These are phyloP conservation scores for Thraustotheca clavata DNA, from an alignment of 352 stramenopile genomes.

Conservation along the genomic window DNA sequence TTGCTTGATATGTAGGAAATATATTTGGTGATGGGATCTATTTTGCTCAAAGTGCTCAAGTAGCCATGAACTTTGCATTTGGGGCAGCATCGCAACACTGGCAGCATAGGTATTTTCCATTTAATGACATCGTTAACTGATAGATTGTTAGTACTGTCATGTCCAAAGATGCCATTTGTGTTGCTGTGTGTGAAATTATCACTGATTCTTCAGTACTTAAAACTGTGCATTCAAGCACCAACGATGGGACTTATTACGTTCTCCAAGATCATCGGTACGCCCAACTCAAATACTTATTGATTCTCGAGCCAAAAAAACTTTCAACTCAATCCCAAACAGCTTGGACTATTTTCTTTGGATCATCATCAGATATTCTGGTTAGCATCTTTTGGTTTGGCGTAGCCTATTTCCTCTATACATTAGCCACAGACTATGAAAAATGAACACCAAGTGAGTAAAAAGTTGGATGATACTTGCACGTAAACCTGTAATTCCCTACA, in stretches of 20 bases:
- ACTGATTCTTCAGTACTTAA: not conserved
- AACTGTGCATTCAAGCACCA: not conserved
- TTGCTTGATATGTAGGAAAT: not conserved
- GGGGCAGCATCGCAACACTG: not conserved
- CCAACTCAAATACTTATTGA: conserved; percentile 9
- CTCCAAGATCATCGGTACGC: not conserved
- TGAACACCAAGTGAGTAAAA: no score
- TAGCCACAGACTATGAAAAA: no score
- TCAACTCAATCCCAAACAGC: not conserved
- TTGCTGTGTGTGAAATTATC: conserved; percentile 14
- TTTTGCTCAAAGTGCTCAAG: conserved; percentile 14
- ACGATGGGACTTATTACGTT: not conserved
- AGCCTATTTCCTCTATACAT: not conserved
- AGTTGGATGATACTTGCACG: no score
- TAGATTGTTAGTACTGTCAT: not conserved
- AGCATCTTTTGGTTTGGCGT: conserved; percentile 1
- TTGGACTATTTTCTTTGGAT: not conserved
- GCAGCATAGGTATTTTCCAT: not conserved
- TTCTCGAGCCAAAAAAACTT: not conserved
- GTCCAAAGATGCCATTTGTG: not conserved
- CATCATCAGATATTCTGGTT: not conserved
- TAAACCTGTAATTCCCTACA: no score
- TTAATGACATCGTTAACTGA: not conserved
- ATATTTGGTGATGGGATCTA: conserved; percentile 21
- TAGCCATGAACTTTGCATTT: conserved; percentile 8